Percentiles rank a stretch among this genome's conserved stretches.
Evolutionary conservation across 2,329 filamentous ascomycete genomes (phyloP).

Genomic region (Neurospora sp.): DNA sequence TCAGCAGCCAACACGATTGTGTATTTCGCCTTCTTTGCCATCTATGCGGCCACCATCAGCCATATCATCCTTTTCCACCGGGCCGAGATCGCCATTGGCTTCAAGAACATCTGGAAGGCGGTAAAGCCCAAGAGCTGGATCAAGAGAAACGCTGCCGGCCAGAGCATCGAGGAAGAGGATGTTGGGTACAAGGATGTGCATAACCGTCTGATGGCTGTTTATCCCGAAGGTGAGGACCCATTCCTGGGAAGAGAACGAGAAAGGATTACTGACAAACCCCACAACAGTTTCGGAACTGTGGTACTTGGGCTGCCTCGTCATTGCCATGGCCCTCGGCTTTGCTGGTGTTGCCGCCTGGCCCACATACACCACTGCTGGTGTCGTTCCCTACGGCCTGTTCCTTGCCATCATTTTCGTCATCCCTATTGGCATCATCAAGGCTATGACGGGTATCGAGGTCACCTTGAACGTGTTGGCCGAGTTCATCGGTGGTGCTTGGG

Average conservation of each 20-base stretch:
- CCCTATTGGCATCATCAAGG: slow-evolving; percentile 36
- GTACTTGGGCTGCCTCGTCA: slow-evolving; percentile 27
- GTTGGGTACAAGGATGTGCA: slow-evolving; percentile 28
- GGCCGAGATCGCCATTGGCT: slow-evolving; percentile 27
- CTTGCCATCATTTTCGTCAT: slow-evolving; percentile 36
- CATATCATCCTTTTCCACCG: slow-evolving; percentile 32
- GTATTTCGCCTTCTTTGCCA: slow-evolving; percentile 32
- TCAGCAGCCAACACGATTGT: slow-evolving; percentile 25
- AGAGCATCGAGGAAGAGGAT: slow-evolving; percentile 2
- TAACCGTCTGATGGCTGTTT: slow-evolving; percentile 35
- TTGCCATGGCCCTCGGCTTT: slow-evolving; percentile 26
- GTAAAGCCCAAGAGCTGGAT: slow-evolving; percentile 13
- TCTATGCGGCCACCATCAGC: slow-evolving; percentile 30
- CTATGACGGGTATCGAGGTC: slow-evolving; percentile 27
- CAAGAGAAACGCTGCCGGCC: not conserved
- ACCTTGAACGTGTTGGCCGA: slow-evolving; percentile 18
- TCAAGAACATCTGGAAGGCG: slow-evolving; percentile 24
- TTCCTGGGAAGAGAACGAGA: not conserved
- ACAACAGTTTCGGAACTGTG: slow-evolving; percentile 32
- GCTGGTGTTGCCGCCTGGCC: slow-evolving; percentile 28
- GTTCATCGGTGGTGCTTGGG: slow-evolving; percentile 17
- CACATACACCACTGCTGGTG: slow-evolving; percentile 38
- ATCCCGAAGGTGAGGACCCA: slow-evolving; percentile 27
- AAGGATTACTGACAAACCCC: slow-evolving; percentile 6
- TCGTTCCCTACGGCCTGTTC: slow-evolving; percentile 37